Evolutionary conservation across 805 yeast genomes (phyloP).

Genomic region (Zygosaccharomyces bisporus): DNA sequence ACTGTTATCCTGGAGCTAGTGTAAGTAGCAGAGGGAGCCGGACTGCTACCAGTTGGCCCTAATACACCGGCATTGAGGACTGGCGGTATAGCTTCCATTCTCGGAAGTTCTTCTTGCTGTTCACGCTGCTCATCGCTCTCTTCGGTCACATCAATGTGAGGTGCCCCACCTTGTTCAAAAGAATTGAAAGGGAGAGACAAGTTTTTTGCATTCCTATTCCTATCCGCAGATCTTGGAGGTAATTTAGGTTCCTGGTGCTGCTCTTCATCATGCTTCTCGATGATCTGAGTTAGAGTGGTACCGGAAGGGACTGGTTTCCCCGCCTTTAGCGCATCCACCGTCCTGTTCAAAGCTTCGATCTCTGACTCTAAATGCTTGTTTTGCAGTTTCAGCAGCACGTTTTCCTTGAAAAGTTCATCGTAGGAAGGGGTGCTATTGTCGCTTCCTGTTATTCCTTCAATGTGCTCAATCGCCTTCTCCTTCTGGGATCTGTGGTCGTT

Average conservation of each 20-base stretch:
- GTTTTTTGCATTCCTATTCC: constrained; percentile 27
- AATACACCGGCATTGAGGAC: constrained; percentile 2
- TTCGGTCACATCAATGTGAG: constrained; percentile 12
- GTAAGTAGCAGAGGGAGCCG: constrained; percentile 36
- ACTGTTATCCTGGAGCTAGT: constrained; percentile 38
- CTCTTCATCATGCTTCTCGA: constrained; percentile 5
- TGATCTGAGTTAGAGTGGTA: constrained; percentile 9
- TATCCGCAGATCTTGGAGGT: constrained; percentile 42
- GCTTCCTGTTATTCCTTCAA: constrained; percentile 22
- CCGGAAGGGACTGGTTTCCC: constrained; percentile 13
- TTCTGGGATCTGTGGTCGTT: constrained; percentile 29
- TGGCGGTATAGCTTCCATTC: constrained; percentile 4
- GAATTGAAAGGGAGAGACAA: constrained; percentile 10
- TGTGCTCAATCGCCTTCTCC: constrained; percentile 29
- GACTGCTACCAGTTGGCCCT: constrained; percentile 21
- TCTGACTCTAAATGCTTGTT: constrained; percentile 28
- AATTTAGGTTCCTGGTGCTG: constrained; percentile 19
- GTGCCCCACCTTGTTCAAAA: background rate
- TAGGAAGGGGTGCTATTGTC: constrained; percentile 23
- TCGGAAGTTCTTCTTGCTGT: constrained; percentile 1
- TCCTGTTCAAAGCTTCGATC: constrained; percentile 19
- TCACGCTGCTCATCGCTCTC: background rate
- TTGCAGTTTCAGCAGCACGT: constrained; percentile 27
- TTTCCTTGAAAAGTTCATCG: constrained; percentile 33
- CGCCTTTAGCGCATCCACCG: constrained; percentile 17